Evolutionary conservation across 2,329 filamentous ascomycete species (phyloP).

Genomic region (Shiraia bambusicola): DNA sequence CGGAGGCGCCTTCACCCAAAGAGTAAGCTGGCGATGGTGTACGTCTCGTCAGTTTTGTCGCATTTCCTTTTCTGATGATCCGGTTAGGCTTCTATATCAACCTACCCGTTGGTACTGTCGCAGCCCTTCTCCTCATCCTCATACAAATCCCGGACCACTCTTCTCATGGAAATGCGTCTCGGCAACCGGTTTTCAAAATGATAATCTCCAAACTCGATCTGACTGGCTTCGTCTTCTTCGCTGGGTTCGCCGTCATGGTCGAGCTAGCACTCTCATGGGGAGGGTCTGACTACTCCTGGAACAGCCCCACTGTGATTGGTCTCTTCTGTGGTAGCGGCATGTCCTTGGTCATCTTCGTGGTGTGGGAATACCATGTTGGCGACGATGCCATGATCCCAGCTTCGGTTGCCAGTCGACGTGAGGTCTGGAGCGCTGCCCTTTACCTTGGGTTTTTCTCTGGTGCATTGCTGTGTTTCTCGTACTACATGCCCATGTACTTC

Average conservation of each 20-base stretch:
- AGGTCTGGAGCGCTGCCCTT: constrained; percentile 1
- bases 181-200: too few species aligned
- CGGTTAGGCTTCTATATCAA: neutral
- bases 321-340: too few species aligned
- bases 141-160: constrained; percentile 21
- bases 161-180: constrained; percentile 26
- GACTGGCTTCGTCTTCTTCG: constrained; percentile 34
- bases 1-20: constrained; percentile 45
- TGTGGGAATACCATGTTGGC: too few species aligned
- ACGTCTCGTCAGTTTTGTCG: too few species aligned
- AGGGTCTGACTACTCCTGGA: constrained; percentile 43
- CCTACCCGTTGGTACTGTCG: constrained; percentile 47
- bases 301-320: constrained; percentile 42
- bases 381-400: too few species aligned
- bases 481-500: constrained; percentile 53
- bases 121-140: constrained; percentile 25
- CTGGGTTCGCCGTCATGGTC: constrained; percentile 44
- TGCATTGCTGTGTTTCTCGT: too few species aligned
- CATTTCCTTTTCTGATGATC: neutral
- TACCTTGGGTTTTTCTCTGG: too few species aligned
- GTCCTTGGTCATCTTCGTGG: too few species aligned
- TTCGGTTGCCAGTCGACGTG: too few species aligned
- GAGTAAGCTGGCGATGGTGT: neutral
- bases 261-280: constrained; percentile 48
- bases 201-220: constrained; percentile 44